A percentile compares a stretch with the other conserved stretches of the same genome.
These are phyloP conservation scores for Euclidium syriacum DNA, from an alignment of 345 rosid species.

Conservation along the genomic window DNA sequence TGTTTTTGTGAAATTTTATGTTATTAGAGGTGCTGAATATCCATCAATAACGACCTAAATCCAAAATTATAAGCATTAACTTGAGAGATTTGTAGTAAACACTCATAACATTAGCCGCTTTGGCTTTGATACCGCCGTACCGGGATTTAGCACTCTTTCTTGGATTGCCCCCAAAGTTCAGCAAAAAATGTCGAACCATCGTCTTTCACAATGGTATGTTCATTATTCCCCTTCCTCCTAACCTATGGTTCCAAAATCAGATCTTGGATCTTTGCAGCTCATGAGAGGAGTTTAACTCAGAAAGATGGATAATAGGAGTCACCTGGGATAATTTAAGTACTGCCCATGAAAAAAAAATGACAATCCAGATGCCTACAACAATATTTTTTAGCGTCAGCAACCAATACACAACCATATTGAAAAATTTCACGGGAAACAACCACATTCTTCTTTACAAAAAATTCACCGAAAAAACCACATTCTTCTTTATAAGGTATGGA, in stretches of 20 bases:
- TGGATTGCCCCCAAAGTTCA: conserved; percentile 67
- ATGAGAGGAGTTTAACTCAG: too few species aligned
- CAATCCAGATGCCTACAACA: conserved; percentile 87
- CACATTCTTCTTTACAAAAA: too few species aligned
- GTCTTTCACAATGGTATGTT: conserved; percentile 74
- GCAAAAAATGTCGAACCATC: conserved; percentile 81
- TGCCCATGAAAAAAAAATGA: conserved; percentile 87
- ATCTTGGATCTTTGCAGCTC: not conserved
- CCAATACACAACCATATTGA: too few species aligned
- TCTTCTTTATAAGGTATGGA: too few species aligned
- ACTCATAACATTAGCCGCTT: too few species aligned
- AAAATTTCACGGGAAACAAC: too few species aligned
- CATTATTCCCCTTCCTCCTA: conserved; percentile 77
- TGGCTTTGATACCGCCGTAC: conserved; percentile 35
- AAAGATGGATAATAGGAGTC: conserved; percentile 5
- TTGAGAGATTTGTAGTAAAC: too few species aligned
- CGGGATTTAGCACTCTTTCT: conserved; percentile 74
- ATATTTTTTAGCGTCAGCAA: conserved; percentile 13
- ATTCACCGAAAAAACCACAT: too few species aligned
- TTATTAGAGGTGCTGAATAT: too few species aligned
- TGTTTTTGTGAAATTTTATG: too few species aligned
- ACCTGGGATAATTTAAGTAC: conserved; percentile 85
- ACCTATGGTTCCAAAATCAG: conserved; percentile 44
- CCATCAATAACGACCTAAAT: too few species aligned
- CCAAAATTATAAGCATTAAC: too few species aligned